phyloP scores from a whole-genome alignment of 352 stramenopile genomes.

The Nannochloropsis limnetica region DNA sequence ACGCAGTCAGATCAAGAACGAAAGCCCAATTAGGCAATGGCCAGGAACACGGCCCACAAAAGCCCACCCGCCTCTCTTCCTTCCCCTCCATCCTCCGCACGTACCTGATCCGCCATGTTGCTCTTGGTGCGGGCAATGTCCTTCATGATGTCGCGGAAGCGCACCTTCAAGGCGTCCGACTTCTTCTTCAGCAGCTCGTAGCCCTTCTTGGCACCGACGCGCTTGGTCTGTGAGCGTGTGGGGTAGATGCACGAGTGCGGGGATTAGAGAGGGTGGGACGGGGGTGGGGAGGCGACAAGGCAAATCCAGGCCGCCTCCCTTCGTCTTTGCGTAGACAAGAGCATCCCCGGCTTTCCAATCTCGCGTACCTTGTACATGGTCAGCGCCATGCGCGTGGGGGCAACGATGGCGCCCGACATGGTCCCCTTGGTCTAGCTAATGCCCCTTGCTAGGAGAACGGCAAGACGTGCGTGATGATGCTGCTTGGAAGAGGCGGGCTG shows the following conservation, averaged over 20 bases:
- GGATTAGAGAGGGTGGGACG: background rate
- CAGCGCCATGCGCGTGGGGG: conserved; percentile 51
- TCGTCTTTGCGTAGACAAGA: background rate
- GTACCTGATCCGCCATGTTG: conserved; percentile 54
- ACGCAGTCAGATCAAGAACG: background rate
- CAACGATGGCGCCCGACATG: conserved; percentile 38
- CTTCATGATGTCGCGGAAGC: conserved; percentile 71
- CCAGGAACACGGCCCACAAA: background rate
- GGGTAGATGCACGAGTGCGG: background rate
- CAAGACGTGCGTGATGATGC: background rate
- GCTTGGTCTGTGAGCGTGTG: conserved; percentile 58
- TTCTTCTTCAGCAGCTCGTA: conserved; percentile 93
- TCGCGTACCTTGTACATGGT: conserved; percentile 46
- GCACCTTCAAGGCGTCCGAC: conserved; percentile 92
- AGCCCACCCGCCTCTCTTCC: background rate
- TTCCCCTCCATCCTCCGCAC: background rate
- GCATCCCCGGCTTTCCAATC: background rate
- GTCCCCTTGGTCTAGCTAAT: background rate
- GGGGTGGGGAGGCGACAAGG: background rate
- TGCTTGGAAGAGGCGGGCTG: background rate
- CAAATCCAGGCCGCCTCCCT: background rate
- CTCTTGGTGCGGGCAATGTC: conserved; percentile 70
- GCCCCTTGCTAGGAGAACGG: background rate
- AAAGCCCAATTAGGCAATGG: background rate
- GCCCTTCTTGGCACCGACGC: conserved; percentile 70